Evolutionary conservation across 2,329 filamentous ascomycete species (phyloP), one percentile per base, ranked within the genome.

Genomic region (Ampelomyces quisqualis): DNA sequence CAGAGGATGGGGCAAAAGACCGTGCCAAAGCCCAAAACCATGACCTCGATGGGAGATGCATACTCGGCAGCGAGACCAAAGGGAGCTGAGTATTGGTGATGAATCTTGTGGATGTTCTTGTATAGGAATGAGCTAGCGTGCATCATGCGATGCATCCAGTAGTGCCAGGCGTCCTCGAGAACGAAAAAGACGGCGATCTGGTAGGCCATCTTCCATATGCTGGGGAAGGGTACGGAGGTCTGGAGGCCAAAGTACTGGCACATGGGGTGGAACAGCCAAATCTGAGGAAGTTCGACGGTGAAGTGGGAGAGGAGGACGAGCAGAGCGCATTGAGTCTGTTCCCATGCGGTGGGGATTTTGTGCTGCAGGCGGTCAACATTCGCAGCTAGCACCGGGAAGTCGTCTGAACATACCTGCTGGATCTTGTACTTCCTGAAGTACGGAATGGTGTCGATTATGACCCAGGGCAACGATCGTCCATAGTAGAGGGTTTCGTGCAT

Each of bases 251-350:
- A 90, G 73, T 82, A 95, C 67, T 90, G 88, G 43, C 91, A 91
- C 77, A 96, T 82, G 20, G 93, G 93, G 76, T 98, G 93, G 80
- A 98, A 98, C 60, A 97, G 81, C 91, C 91, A 97, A 70, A 97
- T 97, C 73, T 97, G 93, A 48, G 93, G 93, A 24, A 98, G 81
- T 73, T 98, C 93, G 70, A 96, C 93, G 55, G 93, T 97, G 73
- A 97, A 95, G 72, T 98, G 93, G 68, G 85, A 90, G 62, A 97
- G 76, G 53, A 98, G 85, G 51, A 98, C 93, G 55, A 96, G 84
- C 69, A 82, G 84, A 45, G 93, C 90, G 74, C 93, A 98, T 64
- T 90, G 82, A 82, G 88, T 95, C 73, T 98, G 93, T 71, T 98
- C 93, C 66, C 82, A 85, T 38, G 85, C 77, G n/a, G 90, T 95